A percentile compares a stretch with the other conserved stretches of the same genome.
phyloP scores from a whole-genome alignment of 352 stramenopile species.

The Phytophthora pisi region DNA sequence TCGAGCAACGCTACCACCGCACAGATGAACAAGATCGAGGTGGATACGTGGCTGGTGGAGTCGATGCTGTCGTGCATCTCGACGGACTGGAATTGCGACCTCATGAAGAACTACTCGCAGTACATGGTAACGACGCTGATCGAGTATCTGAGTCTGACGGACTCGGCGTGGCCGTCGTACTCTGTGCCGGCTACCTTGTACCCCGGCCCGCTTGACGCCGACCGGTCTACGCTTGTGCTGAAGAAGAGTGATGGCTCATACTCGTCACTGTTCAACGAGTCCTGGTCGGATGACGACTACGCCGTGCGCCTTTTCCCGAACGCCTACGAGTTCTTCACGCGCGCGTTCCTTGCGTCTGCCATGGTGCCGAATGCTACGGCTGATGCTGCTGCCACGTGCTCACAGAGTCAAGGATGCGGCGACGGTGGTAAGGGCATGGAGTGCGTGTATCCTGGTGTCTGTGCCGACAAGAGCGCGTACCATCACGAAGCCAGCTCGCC shows the following conservation, averaged over 20 bases:
- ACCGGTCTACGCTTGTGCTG: constrained; percentile 62
- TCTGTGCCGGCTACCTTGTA: constrained; percentile 65
- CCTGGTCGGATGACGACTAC: constrained; percentile 62
- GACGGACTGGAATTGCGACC: constrained; percentile 68
- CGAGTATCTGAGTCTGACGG: constrained; percentile 59
- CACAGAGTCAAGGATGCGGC: constrained; percentile 59
- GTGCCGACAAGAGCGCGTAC: constrained; percentile 55
- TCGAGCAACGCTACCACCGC: constrained; percentile 49
- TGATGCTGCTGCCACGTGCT: constrained; percentile 45
- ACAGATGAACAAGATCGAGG: constrained; percentile 46
- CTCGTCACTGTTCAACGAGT: constrained; percentile 55
- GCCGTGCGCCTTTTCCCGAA: constrained; percentile 77
- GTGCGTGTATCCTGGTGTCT: constrained; percentile 82
- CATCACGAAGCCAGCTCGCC: constrained; percentile 85
- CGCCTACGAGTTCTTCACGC: constrained; percentile 81
- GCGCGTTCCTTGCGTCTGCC: constrained; percentile 66
- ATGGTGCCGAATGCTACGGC: constrained; percentile 53
- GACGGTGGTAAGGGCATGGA: constrained; percentile 60
- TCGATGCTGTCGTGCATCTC: constrained; percentile 65
- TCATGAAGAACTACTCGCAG: constrained; percentile 75
- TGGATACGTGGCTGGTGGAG: constrained; percentile 63
- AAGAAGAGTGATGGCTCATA: constrained; percentile 43
- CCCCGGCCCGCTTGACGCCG: constrained; percentile 45
- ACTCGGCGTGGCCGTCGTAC: constrained; percentile 59
- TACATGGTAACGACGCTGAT: constrained; percentile 67